These are phyloP conservation scores for Senna tora DNA, from an alignment of 306 rosid species.

Conservation along the genomic window DNA sequence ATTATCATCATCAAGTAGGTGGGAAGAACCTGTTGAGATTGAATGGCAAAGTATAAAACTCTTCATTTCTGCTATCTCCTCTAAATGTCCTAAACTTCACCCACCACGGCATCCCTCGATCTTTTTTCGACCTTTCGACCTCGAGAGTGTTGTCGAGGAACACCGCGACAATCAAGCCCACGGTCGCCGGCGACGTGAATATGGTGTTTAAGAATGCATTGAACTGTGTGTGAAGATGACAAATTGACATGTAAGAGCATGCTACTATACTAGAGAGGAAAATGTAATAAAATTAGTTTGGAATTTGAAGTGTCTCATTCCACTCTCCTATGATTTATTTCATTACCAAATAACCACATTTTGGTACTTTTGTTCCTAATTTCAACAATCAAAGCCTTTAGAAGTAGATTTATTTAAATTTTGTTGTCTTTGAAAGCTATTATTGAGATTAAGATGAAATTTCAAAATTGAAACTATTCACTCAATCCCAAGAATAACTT, in stretches of 20 bases:
- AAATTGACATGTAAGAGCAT: neutral
- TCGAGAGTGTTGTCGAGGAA: constrained; percentile 95
- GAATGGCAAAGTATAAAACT: constrained; percentile 92
- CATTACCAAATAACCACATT: neutral
- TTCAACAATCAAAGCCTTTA: neutral
- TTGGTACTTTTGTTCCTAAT: neutral
- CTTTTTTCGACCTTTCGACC: constrained; percentile 78
- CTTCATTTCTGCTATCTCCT: constrained; percentile 83
- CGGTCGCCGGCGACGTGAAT: constrained; percentile 82
- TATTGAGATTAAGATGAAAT: neutral
- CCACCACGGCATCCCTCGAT: constrained; percentile 99
- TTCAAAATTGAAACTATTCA: neutral
- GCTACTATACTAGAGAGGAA: neutral
- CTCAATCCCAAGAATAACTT: neutral
- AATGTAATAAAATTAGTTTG: neutral
- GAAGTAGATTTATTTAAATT: neutral
- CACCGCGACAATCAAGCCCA: constrained; percentile 74
- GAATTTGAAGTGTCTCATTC: neutral
- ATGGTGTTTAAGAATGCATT: constrained; percentile 87
- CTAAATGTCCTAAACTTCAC: constrained; percentile 77
- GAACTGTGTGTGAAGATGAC: constrained; percentile 72
- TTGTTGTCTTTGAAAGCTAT: neutral
- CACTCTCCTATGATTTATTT: no score
- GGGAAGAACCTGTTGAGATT: constrained; percentile 96
- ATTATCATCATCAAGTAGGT: constrained; percentile 41